Percentiles rank a stretch among this genome's conserved stretches.
These are phyloP conservation scores for Fraxinus floribunda DNA, from an alignment of 305 asterid genomes.

Conservation along the genomic window DNA sequence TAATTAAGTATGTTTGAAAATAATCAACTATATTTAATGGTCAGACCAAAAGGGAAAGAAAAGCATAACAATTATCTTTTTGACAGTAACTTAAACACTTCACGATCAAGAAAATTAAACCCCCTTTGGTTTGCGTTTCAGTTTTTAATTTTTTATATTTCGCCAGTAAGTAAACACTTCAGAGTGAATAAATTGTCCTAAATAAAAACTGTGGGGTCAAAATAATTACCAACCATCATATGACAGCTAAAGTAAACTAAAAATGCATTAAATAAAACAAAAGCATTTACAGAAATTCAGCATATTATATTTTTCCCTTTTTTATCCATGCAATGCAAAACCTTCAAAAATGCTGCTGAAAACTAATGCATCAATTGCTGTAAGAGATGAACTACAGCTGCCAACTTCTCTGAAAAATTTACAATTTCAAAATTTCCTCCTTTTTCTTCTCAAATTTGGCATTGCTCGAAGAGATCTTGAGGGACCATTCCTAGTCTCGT, in stretches of 20 bases:
- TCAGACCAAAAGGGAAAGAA: not conserved
- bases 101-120: not conserved
- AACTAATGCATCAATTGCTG: not conserved
- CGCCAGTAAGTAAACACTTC: not conserved
- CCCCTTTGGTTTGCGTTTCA: not conserved
- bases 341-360: not conserved
- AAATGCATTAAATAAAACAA: not conserved
- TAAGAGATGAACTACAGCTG: conserved; percentile 28
- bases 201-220: not conserved
- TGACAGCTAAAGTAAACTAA: not conserved
- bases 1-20: not conserved
- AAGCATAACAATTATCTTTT: not conserved
- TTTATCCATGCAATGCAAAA: not conserved
- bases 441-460: conserved; percentile 78
- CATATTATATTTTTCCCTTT: not conserved
- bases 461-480: conserved; percentile 61
- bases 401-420: not conserved
- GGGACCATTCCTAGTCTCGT: conserved; percentile 19
- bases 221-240: not conserved
- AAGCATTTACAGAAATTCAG: not conserved
- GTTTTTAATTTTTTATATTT: not conserved
- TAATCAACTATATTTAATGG: not conserved
- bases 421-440: conserved; percentile 30
- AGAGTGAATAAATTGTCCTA: not conserved
- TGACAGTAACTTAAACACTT: not conserved